These are phyloP conservation scores for Eimeria nieschulzi DNA, from an alignment of 169 alveolate species.

Conservation along the genomic window DNA sequence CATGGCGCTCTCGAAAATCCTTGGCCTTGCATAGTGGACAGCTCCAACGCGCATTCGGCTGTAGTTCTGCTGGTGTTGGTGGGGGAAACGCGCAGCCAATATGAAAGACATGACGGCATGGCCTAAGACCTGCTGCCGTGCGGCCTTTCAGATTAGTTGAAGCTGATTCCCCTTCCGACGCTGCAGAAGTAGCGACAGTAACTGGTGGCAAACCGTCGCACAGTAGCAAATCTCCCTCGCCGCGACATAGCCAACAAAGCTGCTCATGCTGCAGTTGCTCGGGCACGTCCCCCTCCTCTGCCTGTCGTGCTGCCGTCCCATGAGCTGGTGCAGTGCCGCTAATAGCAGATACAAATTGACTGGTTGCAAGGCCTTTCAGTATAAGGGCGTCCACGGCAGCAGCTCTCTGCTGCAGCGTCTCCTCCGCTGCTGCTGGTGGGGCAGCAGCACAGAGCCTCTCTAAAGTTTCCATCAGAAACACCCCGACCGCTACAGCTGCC, in stretches of 20 bases:
- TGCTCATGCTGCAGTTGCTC: conserved; percentile 61
- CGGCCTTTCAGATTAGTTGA: background rate
- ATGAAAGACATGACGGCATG: conserved; percentile 64
- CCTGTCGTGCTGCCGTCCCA: background rate
- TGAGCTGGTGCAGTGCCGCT: conserved; percentile 28
- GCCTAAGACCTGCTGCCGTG: conserved; percentile 26
- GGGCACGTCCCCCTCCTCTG: background rate
- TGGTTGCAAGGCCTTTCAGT: conserved; percentile 47
- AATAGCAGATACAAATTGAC: conserved; percentile 56
- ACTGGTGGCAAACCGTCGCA: conserved; percentile 62
- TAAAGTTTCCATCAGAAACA: conserved; percentile 60
- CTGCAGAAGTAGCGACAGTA: background rate
- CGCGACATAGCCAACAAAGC: conserved; percentile 60
- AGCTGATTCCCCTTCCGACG: background rate
- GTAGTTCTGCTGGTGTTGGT: conserved; percentile 58
- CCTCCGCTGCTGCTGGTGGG: background rate
- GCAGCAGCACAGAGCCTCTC: conserved; percentile 58
- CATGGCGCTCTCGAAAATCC: conserved; percentile 47
- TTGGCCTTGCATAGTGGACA: conserved; percentile 62
- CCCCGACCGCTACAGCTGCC: conserved; percentile 66
- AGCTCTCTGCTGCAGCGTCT: conserved; percentile 29
- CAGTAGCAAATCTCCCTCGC: conserved; percentile 61
- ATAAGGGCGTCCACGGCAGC: conserved; percentile 23
- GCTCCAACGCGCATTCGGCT: conserved; percentile 67
- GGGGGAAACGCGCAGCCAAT: conserved; percentile 67